These are phyloP conservation scores for Fraxinus albicans DNA, from an alignment of 305 asterid genomes.

Conservation along the genomic window DNA sequence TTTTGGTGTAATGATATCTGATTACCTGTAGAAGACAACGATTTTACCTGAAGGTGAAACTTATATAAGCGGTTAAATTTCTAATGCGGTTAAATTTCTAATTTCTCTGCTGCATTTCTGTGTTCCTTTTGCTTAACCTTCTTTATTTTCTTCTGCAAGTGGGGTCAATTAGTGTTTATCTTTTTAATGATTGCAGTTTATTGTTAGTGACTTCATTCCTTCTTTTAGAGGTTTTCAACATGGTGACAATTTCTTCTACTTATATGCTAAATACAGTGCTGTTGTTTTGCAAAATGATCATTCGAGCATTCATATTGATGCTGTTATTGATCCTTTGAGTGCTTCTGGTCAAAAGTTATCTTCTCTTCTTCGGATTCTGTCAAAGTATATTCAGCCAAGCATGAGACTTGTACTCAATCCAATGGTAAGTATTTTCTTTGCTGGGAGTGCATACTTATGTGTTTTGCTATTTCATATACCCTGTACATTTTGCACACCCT, in stretches of 20 bases:
- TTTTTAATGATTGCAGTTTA: not conserved
- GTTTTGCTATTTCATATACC: not conserved
- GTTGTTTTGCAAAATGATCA: slow-evolving; percentile 68
- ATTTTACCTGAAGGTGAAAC: not conserved
- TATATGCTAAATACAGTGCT: slow-evolving; percentile 57
- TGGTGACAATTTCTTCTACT: slow-evolving; percentile 24
- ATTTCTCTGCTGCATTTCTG: not conserved
- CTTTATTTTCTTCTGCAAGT: not conserved
- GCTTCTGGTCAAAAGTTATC: slow-evolving; percentile 94
- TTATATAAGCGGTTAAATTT: not conserved
- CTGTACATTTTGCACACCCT: not conserved
- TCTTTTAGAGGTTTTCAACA: slow-evolving; percentile 7
- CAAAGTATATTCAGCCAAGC: slow-evolving; percentile 84
- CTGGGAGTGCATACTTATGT: not conserved
- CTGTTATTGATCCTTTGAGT: slow-evolving; percentile 96
- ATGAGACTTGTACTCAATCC: slow-evolving; percentile 97
- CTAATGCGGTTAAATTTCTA: not conserved
- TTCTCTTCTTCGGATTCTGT: slow-evolving; percentile 82
- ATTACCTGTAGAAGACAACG: not conserved
- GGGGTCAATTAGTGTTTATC: not conserved
- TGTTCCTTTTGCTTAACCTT: not conserved
- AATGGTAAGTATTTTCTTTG: slow-evolving; percentile 53
- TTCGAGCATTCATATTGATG: slow-evolving; percentile 95
- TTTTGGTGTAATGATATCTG: not conserved
- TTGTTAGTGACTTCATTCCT: not conserved